These are phyloP conservation scores for Misopates orontium DNA, from an alignment of 257 asterid genomes.

Conservation along the genomic window DNA sequence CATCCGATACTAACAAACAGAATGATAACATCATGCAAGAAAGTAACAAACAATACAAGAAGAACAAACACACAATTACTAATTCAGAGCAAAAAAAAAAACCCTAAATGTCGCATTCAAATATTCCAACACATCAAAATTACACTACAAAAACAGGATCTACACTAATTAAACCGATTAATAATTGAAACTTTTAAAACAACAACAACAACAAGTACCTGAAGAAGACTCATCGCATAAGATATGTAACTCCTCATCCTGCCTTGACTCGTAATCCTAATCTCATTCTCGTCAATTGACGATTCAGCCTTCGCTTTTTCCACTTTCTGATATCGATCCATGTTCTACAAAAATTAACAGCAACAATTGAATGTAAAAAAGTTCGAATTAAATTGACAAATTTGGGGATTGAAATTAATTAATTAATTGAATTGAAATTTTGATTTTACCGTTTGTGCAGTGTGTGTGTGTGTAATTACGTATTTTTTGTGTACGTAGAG, in stretches of 20 bases:
- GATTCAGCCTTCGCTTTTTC: constrained; percentile 67
- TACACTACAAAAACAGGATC: too few species aligned
- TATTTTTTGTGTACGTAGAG: constrained; percentile 8
- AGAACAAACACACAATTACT: too few species aligned
- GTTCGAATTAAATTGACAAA: neutral
- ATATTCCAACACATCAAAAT: neutral
- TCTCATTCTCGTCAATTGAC: constrained; percentile 65
- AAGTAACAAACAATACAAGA: too few species aligned
- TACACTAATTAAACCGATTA: too few species aligned
- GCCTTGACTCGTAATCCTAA: constrained; percentile 70
- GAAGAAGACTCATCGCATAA: constrained; percentile 68
- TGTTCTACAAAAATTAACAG: constrained; percentile 31
- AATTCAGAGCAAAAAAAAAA: too few species aligned
- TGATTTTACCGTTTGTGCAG: neutral
- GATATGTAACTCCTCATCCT: constrained; percentile 73
- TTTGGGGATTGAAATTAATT: neutral
- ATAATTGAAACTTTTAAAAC: too few species aligned
- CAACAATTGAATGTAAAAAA: neutral
- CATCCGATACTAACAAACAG: too few species aligned
- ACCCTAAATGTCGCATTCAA: neutral
- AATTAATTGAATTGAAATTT: neutral
- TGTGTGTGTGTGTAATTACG: neutral
- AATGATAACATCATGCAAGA: too few species aligned
- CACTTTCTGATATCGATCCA: constrained; percentile 82
- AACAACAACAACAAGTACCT: constrained; percentile 31